Base-by-base conservation (phyloP, 352 stramenopile genomes). In the Aphanomyces cochlioides region DNA sequence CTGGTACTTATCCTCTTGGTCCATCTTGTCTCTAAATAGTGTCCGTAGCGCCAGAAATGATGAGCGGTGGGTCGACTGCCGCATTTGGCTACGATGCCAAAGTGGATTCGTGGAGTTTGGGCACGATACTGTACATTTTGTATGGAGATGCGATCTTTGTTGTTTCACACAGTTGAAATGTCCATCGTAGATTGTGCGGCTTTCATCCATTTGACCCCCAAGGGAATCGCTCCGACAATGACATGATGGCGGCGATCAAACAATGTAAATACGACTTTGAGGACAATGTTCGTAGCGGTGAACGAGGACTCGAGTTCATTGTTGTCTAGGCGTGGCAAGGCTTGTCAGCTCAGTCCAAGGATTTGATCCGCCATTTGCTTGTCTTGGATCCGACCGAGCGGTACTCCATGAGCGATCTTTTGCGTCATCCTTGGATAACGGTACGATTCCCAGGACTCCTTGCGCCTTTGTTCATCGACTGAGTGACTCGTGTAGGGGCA, bases 41-140 rank as follows among this genome's bases (percentile, higher is more conserved):
- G 70, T 69, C 2, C 28, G 41, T 50, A 69, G 72, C 86, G 0
- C 88, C 88, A 0, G 87, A 93, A 75, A 28, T 28, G 28, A 94
- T 95, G 85, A 90, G 94, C 66, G 90, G 78, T 13, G 86, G 86
- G 3, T 90, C 83, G 5, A 84, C 77, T 12, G 72, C 82, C 7
- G 73, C 76, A 15, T 93, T 93, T 54, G 82, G 83, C 8, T 95
- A 93, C 69, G 84, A 93, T 66, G 85, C 76, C 41, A 94, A 94
- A 58, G 88, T 94, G 19, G 88, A 95, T 54, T 90, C 88, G 40
- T 95, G 88, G 88, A 92, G 86, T 70, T 75, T 95, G n/a, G 87
- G 87, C 47, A 90, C 84, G 2, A 92, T 93, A 47, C 65, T 95
- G 56, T 93, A 95, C 74, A 95, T 93, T 75, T 69, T 95, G 80